phyloP scores from a whole-genome alignment of 768 basidiomycete genomes.

The Boletus reticuloceps region DNA sequence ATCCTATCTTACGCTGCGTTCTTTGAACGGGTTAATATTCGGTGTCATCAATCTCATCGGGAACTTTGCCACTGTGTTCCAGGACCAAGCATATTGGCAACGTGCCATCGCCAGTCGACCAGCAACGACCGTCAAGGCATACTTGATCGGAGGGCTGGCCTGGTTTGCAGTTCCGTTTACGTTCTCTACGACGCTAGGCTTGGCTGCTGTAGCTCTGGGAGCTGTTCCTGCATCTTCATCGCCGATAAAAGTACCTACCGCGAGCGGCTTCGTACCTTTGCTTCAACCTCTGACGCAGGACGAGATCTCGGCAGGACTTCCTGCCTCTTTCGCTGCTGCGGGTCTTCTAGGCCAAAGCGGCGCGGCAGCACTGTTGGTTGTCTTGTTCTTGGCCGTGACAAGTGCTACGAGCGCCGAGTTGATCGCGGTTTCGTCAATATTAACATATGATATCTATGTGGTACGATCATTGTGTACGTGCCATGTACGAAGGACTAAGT shows the following conservation, averaged over 20 bases:
- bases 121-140: slow-evolving; percentile 85
- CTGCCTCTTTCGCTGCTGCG: slow-evolving; percentile 78
- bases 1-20: slow-evolving; percentile 80
- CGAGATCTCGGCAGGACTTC: slow-evolving; percentile 87
- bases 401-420: slow-evolving; percentile 86
- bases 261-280: slow-evolving; percentile 46
- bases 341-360: slow-evolving; percentile 80
- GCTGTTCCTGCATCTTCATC: slow-evolving; percentile 36
- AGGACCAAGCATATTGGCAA: slow-evolving; percentile 86
- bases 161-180: slow-evolving; percentile 92
- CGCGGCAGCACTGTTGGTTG: slow-evolving; percentile 71
- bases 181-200: slow-evolving; percentile 84
- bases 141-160: slow-evolving; percentile 82
- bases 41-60: slow-evolving; percentile 87
- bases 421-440: slow-evolving; percentile 81
- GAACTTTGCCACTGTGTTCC: slow-evolving; percentile 69
- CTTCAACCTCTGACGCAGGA: slow-evolving; percentile 43
- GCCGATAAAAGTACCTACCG: slow-evolving; percentile 39
- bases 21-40: slow-evolving; percentile 75
- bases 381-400: slow-evolving; percentile 87
- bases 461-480: slow-evolving; percentile 27
- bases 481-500: background rate
- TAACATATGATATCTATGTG: slow-evolving; percentile 88
- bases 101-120: slow-evolving; percentile 87
- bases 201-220: slow-evolving; percentile 80